A percentile compares a stretch with the other conserved stretches of the same genome.
These are phyloP conservation scores for Glycine tomentella DNA, from an alignment of 306 rosid genomes.

Conservation along the genomic window DNA sequence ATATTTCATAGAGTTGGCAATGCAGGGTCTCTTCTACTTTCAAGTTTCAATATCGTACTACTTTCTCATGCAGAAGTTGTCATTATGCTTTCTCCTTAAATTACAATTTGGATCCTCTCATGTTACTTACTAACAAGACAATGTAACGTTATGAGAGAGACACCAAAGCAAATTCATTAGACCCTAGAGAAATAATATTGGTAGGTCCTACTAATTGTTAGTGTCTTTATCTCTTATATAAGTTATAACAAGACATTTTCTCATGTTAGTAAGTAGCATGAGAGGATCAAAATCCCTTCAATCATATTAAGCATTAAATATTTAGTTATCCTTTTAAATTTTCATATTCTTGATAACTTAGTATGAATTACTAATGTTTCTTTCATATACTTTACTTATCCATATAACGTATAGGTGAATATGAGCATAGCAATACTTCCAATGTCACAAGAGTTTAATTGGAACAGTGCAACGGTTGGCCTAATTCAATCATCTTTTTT, in stretches of 20 bases:
- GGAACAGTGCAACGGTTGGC: slow-evolving; percentile 97
- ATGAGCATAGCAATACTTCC: slow-evolving; percentile 99
- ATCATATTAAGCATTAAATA: background rate
- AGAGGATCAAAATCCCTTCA: background rate
- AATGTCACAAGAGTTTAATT: slow-evolving; percentile 87
- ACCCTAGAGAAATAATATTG: background rate
- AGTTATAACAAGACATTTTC: slow-evolving; percentile 1
- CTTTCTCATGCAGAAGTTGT: background rate
- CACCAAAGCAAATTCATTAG: background rate
- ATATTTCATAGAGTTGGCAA: slow-evolving; percentile 8
- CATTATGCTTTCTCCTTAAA: slow-evolving; percentile 4
- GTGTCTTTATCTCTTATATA: background rate
- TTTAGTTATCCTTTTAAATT: slow-evolving; percentile 15
- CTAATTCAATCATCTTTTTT: slow-evolving; percentile 95
- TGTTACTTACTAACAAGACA: background rate
- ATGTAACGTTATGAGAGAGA: background rate
- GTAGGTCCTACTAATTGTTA: background rate
- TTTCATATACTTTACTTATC: slow-evolving; percentile 24
- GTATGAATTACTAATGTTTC: background rate
- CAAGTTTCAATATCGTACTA: background rate
- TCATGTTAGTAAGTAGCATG: background rate
- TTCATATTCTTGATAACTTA: background rate
- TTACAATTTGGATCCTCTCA: background rate
- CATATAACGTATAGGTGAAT: slow-evolving; percentile 66
- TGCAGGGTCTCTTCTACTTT: background rate